phyloP scores from a whole-genome alignment of 176 grass and related monocot species.

The Microstegium vimineum region DNA sequence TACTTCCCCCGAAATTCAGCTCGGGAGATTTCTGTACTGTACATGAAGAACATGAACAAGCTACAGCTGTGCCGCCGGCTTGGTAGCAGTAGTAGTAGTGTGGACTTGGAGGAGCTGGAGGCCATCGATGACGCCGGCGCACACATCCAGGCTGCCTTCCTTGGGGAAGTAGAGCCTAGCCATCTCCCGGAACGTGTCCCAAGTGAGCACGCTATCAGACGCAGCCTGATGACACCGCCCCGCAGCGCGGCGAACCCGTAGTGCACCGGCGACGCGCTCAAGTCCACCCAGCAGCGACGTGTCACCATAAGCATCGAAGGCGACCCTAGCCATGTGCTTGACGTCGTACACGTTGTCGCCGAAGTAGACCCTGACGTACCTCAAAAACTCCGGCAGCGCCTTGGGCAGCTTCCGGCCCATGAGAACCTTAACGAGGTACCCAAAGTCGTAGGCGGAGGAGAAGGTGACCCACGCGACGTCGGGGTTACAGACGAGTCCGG shows the following conservation, averaged over 20 bases:
- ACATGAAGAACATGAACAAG: no score
- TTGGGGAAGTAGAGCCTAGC: constrained; percentile 49
- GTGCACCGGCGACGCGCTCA: constrained; percentile 45
- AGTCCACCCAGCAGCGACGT: constrained; percentile 49
- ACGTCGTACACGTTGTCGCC: constrained; percentile 61
- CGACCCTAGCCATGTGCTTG: constrained; percentile 44
- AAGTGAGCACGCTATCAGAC: constrained; percentile 80
- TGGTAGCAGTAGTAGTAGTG: no score
- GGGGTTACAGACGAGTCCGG: constrained; percentile 57
- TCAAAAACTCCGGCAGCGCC: constrained; percentile 36
- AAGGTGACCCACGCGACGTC: constrained; percentile 64
- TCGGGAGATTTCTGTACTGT: no score
- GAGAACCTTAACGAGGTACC: constrained; percentile 66
- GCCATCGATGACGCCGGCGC: background rate
- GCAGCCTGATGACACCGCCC: constrained; percentile 72
- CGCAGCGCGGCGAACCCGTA: constrained; percentile 44
- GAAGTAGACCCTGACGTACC: constrained; percentile 59
- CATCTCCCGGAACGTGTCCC: constrained; percentile 59
- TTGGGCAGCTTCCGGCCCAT: constrained; percentile 41
- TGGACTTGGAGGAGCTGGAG: no score
- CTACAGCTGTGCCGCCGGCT: no score
- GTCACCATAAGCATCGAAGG: background rate
- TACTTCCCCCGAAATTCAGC: no score
- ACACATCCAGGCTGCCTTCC: background rate
- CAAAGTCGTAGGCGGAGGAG: constrained; percentile 81